Evolutionary conservation across 2,329 filamentous ascomycete species (phyloP), one percentile per base, ranked within the genome.

Genomic region (Fusarium sp.): DNA sequence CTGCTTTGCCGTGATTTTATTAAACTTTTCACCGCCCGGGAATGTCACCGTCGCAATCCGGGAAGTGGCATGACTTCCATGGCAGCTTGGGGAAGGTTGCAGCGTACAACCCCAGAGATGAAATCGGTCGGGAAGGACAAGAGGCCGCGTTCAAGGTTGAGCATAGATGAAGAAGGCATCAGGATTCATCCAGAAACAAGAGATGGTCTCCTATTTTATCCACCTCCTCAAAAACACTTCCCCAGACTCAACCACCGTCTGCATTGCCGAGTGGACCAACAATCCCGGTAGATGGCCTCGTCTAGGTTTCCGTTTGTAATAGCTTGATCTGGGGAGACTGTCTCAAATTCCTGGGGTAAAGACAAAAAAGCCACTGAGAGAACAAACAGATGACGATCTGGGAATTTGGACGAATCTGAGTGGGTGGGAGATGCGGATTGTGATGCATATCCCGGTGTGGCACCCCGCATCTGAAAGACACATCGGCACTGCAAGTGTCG

Each of bases 251-350:
- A n/a, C n/a, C 20, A 43, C 4, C 9, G 16, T 5, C 25, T 52
- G 16, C 48, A 52, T 30, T 54, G 13, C 50, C n/a, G 27, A 6
- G 50, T 54, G 57, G 37, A 43, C 37, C 57, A 60, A 27, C 37
- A 60, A 32, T 5, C 57, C 57, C 37, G 57, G 57, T 18, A 58
- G 13, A 43, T 61, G 39, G 16, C 41, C 43, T n/a, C 37, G 20
- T 23, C 41, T 34, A 48, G 23, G 32, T 63, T 63, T 62, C 60
- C 9, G 45, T 52, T 63, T 63, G 25, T 54, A 39, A 52, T 52
- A 52, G 58, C 11, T 63, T 63, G 43, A 11, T n/a, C 20, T 14
- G 23, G 41, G 37, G n/a, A 16, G 2, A 39, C 7, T 34, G 32
- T 25, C 43, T 30, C 11, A 16, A 30, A 18, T 52, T 41, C 35